Evolutionary conservation across 495 filamentous ascomycete species (phyloP), one percentile per base, ranked within the genome.

Genomic region (Penicillium parvum): DNA sequence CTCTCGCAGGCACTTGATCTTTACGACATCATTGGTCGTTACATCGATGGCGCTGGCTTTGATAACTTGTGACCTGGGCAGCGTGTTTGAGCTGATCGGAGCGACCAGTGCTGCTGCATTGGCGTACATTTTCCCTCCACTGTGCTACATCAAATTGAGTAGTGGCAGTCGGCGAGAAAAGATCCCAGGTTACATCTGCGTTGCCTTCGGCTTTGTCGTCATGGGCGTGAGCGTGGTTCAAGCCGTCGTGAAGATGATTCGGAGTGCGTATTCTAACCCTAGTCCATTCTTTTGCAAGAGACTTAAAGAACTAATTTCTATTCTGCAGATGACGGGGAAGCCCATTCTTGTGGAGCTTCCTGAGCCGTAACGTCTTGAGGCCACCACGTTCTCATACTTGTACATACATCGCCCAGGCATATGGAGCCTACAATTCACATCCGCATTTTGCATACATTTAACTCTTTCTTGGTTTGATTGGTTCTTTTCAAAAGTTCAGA

Each of bases 141-240:
- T 97, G 7, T 98, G 92, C 63, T 98, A 90, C 61, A 83, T 97
- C 54, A 96, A 91, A 61, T 73, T 98, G 23, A 91, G 86, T 51
- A 88, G 64, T 32, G 52, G 52, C 7, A 64, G 75, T 15, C 74
- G 81, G 56, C 83, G 75, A 50, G 89, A 85, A 74, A 89, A 82
- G 69, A 82, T 84, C 25, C 77, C 80, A 6, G 86, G 87, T 5
- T 78, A 74, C 52, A 61, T 61, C 1, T 83, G 87, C 20, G 82
- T 84, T 34, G 79, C 55, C 9, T 96, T 96, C 71, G 90, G 90
- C 7, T 63, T 79, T 21, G 60, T 65, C n/a, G 90, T 96, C 18
- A 91, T 96, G 88, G 75, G 56, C 5, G 88, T 94, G 32, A 92
- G 85, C 61, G 63, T 95, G 26, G 47, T 90, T 21, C 82, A 90